These are phyloP conservation scores for Moesziomyces antarcticus DNA, from an alignment of 1,284 basidiomycete species.

Conservation along the genomic window DNA sequence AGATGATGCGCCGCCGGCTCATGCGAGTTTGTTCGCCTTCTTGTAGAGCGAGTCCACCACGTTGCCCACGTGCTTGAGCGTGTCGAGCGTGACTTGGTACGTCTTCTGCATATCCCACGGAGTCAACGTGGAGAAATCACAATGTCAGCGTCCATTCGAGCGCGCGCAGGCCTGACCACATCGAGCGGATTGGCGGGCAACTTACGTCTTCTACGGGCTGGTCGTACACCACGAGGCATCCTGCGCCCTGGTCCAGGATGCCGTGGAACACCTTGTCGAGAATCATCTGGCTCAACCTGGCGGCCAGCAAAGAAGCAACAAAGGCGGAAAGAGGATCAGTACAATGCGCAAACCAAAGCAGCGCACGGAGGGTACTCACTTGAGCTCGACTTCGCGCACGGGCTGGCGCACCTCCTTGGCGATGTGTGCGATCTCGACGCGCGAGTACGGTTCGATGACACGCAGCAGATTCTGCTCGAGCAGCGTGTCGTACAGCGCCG, in stretches of 20 bases:
- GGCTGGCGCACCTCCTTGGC: slow-evolving; percentile 90
- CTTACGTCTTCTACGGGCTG: slow-evolving; percentile 78
- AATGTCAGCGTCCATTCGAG: too few species aligned
- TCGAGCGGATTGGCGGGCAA: slow-evolving; percentile 3
- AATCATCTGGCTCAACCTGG: slow-evolving; percentile 92
- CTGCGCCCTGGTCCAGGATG: slow-evolving; percentile 92
- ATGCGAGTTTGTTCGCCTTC: slow-evolving; percentile 55
- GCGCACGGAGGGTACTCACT: slow-evolving; percentile 77
- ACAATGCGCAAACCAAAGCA: too few species aligned
- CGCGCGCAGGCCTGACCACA: too few species aligned
- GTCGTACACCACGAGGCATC: slow-evolving; percentile 90
- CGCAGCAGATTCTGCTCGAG: slow-evolving; percentile 93
- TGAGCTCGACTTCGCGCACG: slow-evolving; percentile 89
- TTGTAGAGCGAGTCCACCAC: slow-evolving; percentile 91
- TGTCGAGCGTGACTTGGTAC: slow-evolving; percentile 87
- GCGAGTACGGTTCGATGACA: slow-evolving; percentile 93
- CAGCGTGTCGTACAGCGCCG: slow-evolving; percentile 91
- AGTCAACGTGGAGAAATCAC: too few species aligned
- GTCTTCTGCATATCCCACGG: slow-evolving; percentile 73
- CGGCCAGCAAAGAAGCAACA: not conserved
- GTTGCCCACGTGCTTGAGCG: slow-evolving; percentile 87
- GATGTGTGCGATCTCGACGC: slow-evolving; percentile 89
- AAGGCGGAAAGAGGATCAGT: too few species aligned
- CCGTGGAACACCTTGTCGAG: slow-evolving; percentile 93
- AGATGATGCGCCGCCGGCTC: not conserved